Conservation (phyloP, 306 rosid genomes). For the Pachyrhizus erosus region DNA sequence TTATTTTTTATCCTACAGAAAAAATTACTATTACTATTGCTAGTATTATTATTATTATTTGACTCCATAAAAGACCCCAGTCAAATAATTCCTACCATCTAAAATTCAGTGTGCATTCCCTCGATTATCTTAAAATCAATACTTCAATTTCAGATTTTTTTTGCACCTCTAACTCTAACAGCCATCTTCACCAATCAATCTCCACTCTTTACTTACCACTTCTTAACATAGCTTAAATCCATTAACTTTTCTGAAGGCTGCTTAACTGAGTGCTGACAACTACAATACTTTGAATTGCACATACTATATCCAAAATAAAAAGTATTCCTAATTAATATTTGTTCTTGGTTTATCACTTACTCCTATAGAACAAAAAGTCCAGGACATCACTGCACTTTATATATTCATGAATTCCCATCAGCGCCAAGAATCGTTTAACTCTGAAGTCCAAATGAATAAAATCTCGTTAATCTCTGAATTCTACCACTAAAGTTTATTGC, state of each 20-base stretch:
- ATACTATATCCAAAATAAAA: not conserved
- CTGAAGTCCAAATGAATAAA: not conserved
- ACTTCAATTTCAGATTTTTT: constrained; percentile 17
- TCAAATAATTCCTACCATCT: constrained; percentile 17
- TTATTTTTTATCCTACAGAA: not conserved
- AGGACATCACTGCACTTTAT: not conserved
- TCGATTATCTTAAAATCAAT: not conserved
- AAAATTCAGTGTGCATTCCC: constrained; percentile 3
- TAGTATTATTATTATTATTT: not conserved
- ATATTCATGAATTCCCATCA: not conserved
- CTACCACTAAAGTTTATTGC: not conserved
- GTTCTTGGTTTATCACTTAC: not conserved
- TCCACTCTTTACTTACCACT: not conserved
- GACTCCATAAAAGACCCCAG: not conserved
- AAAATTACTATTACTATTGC: not conserved
- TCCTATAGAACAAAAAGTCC: not conserved
- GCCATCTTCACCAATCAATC: not conserved
- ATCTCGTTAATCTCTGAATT: not conserved
- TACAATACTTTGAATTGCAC: not conserved
- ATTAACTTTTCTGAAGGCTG: not conserved
- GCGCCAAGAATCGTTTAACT: not conserved
- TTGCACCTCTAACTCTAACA: not conserved
- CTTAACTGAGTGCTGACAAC: constrained; percentile 5
- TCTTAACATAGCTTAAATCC: not conserved
- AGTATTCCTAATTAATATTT: not conserved